These are phyloP conservation scores for Penicillium sp. DNA, from an alignment of 2,329 filamentous ascomycete genomes.

Conservation along the genomic window DNA sequence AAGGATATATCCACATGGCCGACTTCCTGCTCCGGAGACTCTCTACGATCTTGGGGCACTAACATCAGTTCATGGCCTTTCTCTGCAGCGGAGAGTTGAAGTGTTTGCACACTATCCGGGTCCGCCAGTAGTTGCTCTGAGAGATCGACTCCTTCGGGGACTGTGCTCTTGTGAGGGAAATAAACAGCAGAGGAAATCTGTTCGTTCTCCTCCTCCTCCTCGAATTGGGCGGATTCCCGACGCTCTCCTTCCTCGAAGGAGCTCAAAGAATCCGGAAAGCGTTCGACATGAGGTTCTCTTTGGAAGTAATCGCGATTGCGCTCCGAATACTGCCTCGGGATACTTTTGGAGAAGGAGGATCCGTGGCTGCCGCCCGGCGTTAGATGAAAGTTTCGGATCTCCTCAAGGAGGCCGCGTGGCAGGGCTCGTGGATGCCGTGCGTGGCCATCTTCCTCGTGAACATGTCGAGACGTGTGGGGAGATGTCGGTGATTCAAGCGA, in stretches of 20 bases:
- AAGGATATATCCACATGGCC: conserved; percentile 60
- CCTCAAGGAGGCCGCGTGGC: conserved; percentile 50
- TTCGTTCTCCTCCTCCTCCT: conserved; percentile 57
- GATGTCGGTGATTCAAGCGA: conserved; percentile 16
- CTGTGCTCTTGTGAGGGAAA: conserved; percentile 55
- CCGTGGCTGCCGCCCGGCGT: conserved; percentile 45
- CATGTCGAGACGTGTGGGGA: conserved; percentile 7
- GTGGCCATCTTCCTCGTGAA: conserved; percentile 19
- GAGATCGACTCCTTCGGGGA: conserved; percentile 28
- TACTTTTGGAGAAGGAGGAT: conserved; percentile 43
- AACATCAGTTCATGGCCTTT: conserved; percentile 26
- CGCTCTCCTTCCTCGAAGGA: conserved; percentile 22
- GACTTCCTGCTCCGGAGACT: conserved; percentile 26
- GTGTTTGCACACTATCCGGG: conserved; percentile 19
- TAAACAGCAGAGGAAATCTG: conserved; percentile 62
- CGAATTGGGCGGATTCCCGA: conserved; percentile 31
- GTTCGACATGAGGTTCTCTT: conserved; percentile 14
- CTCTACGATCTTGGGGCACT: conserved; percentile 25
- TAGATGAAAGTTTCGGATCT: conserved; percentile 53
- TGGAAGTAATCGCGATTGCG: conserved; percentile 28
- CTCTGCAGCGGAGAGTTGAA: conserved; percentile 25
- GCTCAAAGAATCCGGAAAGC: conserved; percentile 21
- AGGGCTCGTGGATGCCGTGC: conserved; percentile 34
- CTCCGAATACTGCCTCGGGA: conserved; percentile 37
- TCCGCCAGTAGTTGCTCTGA: conserved; percentile 20